phyloP scores from a whole-genome alignment of 164 flowering plant genomes.

The Kingdonia uniflora region DNA sequence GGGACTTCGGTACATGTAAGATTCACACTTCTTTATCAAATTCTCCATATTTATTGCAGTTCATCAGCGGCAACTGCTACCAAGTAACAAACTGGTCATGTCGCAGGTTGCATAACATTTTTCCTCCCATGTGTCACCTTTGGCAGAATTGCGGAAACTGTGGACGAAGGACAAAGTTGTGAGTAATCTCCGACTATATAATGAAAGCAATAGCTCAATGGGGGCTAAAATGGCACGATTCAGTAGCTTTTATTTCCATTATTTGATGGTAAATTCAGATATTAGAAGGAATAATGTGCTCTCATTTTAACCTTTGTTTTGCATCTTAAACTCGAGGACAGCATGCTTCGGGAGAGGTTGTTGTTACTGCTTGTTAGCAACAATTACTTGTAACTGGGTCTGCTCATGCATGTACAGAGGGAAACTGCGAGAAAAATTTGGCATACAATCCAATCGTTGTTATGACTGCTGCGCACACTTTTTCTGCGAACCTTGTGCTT shows the following conservation, averaged over 20 bases:
- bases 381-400: background rate
- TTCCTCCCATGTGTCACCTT: slow-evolving; percentile 24
- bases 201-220: too few relatives aligned
- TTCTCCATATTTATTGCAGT: background rate
- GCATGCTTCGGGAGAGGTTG: too few relatives aligned
- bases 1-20: background rate
- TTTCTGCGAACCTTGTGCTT: slow-evolving; percentile 1
- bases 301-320: too few relatives aligned
- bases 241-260: too few relatives aligned
- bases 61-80: background rate
- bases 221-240: too few relatives aligned
- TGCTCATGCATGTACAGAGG: background rate
- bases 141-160: slow-evolving; percentile 20
- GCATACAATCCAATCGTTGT: background rate
- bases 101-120: slow-evolving; percentile 24
- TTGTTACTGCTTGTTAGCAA: too few relatives aligned
- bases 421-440: background rate
- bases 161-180: slow-evolving; percentile 25
- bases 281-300: too few relatives aligned
- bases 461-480: background rate
- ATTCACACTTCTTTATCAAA: background rate
- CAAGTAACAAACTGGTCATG: background rate
- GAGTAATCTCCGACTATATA: slow-evolving; percentile 10
- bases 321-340: too few relatives aligned
- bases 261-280: too few relatives aligned